Conservation (phyloP, 768 basidiomycete genomes). For the Panaeolus papilionaceus region DNA sequence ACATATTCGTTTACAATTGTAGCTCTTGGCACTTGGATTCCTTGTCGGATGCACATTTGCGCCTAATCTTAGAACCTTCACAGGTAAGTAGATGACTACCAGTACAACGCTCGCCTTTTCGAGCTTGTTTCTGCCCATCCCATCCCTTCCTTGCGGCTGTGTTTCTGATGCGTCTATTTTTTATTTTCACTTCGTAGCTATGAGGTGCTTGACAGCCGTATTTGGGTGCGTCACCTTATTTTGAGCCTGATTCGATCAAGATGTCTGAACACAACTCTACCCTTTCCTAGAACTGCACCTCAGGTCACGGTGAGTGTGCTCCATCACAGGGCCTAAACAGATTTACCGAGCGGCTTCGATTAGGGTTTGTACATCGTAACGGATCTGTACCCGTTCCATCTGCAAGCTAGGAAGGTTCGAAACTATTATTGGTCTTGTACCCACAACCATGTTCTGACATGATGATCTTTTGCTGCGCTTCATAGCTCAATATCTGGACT, state of each 20-base stretch:
- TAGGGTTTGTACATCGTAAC: slow-evolving; percentile 67
- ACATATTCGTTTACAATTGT: background rate
- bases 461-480: background rate
- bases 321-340: background rate
- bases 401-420: slow-evolving; percentile 67
- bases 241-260: background rate
- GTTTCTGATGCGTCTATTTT: background rate
- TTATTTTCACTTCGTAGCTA: slow-evolving; percentile 37
- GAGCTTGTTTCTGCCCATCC: background rate
- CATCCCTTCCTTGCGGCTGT: background rate
- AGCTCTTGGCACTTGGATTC: slow-evolving; percentile 65
- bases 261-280: background rate
- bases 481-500: slow-evolving; percentile 71
- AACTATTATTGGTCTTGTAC: background rate
- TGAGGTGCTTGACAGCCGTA: slow-evolving; percentile 65
- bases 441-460: background rate
- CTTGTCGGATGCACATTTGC: slow-evolving; percentile 53
- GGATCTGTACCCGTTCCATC: slow-evolving; percentile 72
- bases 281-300: slow-evolving; percentile 52
- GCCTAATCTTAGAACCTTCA: slow-evolving; percentile 59
- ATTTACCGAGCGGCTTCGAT: background rate
- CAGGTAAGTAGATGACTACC: slow-evolving; percentile 40
- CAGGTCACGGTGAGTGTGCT: slow-evolving; percentile 58
- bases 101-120: background rate
- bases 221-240: slow-evolving; percentile 49